Conservation (phyloP, 2,329 filamentous ascomycete genomes). For the Chrysoporthe austroafricana region DNA sequence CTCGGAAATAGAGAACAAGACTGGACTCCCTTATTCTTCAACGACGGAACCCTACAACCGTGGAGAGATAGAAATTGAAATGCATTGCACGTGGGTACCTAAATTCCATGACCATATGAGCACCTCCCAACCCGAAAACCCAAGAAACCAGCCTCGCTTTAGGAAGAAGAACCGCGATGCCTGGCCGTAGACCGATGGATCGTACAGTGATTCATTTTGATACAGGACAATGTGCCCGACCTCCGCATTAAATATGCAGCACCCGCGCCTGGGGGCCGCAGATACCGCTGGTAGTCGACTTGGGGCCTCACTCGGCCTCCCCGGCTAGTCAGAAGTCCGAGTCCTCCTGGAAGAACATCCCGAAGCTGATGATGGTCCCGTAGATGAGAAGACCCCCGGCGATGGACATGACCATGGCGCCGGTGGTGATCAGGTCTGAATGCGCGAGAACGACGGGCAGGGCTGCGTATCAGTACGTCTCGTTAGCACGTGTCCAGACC, state of each 20-base stretch:
- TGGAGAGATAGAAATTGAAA: not conserved
- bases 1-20: not conserved
- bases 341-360: slow-evolving; percentile 97
- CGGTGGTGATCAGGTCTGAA: slow-evolving; percentile 76
- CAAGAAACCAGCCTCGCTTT: slow-evolving; percentile 12
- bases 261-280: not conserved
- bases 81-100: slow-evolving; percentile 22
- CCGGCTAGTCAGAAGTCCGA: slow-evolving; percentile 77
- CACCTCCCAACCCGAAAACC: slow-evolving; percentile 15
- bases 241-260: slow-evolving; percentile 12
- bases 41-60: not conserved
- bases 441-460: slow-evolving; percentile 88
- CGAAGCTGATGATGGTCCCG: slow-evolving; percentile 96
- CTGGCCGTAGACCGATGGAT: slow-evolving; percentile 5
- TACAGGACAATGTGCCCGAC: slow-evolving; percentile 6
- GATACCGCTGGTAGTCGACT: slow-evolving; percentile 12
- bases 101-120: slow-evolving; percentile 10
- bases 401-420: slow-evolving; percentile 95
- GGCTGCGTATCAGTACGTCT: slow-evolving; percentile 55
- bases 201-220: slow-evolving; percentile 20
- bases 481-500: slow-evolving; percentile 6
- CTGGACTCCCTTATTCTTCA: not conserved
- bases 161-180: slow-evolving; percentile 11
- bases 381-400: slow-evolving; percentile 93
- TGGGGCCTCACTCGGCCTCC: slow-evolving; percentile 18